phyloP scores from a whole-genome alignment of 257 asterid species.

The Agastache rugosa region DNA sequence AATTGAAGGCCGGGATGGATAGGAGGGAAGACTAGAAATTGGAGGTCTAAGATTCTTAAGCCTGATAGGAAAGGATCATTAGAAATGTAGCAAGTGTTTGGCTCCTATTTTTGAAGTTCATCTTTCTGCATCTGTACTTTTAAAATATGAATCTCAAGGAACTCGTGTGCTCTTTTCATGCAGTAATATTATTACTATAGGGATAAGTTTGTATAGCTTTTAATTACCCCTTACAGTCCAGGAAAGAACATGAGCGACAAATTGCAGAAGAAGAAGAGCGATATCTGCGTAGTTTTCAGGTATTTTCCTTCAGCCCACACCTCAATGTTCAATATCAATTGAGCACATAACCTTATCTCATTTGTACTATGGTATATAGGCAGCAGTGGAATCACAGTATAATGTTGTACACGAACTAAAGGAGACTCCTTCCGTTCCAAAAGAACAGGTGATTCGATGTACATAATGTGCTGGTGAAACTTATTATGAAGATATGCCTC shows the following conservation, averaged over 20 bases:
- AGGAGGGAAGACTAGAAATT: neutral
- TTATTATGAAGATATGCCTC: neutral
- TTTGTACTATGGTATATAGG: slow-evolving; percentile 53
- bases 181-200: slow-evolving; percentile 14
- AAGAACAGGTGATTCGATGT: slow-evolving; percentile 53
- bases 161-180: slow-evolving; percentile 19
- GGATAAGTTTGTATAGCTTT: slow-evolving; percentile 34
- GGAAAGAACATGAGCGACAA: slow-evolving; percentile 77
- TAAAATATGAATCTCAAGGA: slow-evolving; percentile 20
- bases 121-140: slow-evolving; percentile 12
- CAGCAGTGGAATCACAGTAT: slow-evolving; percentile 82
- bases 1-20: neutral
- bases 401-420: slow-evolving; percentile 59
- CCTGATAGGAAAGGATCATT: slow-evolving; percentile 16
- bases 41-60: neutral
- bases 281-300: slow-evolving; percentile 59
- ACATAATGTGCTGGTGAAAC: slow-evolving; percentile 28
- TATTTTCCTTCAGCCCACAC: slow-evolving; percentile 34
- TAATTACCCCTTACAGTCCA: slow-evolving; percentile 60
- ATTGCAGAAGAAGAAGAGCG: slow-evolving; percentile 83
- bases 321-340: slow-evolving; percentile 27
- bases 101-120: slow-evolving; percentile 8
- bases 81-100: slow-evolving; percentile 9
- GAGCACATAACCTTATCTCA: slow-evolving; percentile 20
- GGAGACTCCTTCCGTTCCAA: slow-evolving; percentile 65